These are phyloP conservation scores for Globisporangium cederbergense DNA, from an alignment of 352 stramenopile genomes.

Conservation along the genomic window DNA sequence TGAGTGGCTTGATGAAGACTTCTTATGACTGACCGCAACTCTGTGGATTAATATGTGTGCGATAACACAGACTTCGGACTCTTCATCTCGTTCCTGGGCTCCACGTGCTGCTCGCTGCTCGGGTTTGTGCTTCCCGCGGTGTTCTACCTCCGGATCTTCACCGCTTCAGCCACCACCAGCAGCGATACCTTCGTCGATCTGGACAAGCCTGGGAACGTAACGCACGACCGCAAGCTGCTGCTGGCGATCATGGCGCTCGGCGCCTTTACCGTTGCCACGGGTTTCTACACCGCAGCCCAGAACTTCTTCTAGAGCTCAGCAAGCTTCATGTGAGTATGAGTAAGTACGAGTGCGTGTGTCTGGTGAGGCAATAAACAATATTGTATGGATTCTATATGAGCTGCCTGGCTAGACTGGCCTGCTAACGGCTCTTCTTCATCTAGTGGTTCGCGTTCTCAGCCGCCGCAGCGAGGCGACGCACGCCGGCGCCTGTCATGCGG, in stretches of 20 bases:
- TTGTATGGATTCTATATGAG: slow-evolving; percentile 2
- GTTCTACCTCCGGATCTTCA: slow-evolving; percentile 61
- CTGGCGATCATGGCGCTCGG: slow-evolving; percentile 19
- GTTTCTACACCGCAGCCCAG: slow-evolving; percentile 20
- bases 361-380: slow-evolving; percentile 1
- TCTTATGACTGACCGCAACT: neutral
- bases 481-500: slow-evolving; percentile 28
- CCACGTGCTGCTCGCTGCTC: slow-evolving; percentile 70
- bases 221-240: slow-evolving; percentile 10
- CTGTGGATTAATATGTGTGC: neutral
- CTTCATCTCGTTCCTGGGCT: slow-evolving; percentile 75
- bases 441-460: slow-evolving; percentile 1
- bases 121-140: slow-evolving; percentile 71
- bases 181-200: neutral
- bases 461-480: slow-evolving; percentile 3
- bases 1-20: neutral
- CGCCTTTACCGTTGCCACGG: slow-evolving; percentile 17
- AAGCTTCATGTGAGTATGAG: neutral
- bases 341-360: neutral
- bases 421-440: neutral
- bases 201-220: neutral
- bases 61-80: slow-evolving; percentile 56
- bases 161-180: neutral
- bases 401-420: neutral
- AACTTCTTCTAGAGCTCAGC: slow-evolving; percentile 19